Evolutionary conservation across 257 asterid species (phyloP), one percentile per base, ranked within the genome.

Genomic region (Nicotiana tomentosiformis): DNA sequence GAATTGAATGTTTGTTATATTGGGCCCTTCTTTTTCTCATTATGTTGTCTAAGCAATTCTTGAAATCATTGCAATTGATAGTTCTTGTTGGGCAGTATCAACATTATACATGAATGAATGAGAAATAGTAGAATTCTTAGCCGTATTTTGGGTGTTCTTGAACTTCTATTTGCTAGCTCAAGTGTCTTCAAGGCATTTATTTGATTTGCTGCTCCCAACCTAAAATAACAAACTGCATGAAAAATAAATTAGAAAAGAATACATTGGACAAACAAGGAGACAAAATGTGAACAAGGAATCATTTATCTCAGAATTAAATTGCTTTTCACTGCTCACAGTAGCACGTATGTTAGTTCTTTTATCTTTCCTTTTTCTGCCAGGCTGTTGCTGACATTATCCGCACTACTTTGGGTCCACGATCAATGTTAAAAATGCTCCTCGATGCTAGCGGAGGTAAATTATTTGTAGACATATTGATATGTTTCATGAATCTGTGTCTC

Each of bases 371-470:
- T 6, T 60, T 10, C 62, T 87, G 37, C 46, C 91, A 95, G 99
- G 96, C 98, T 83, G 98, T 95, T 84, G 99, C 99, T 6, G 98
- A 94, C 84, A 93, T 95, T 72, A 89, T 95, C 68, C 97, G 99
- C 10, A 95, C 99, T 49, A 95, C 99, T 12, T 88, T 95, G 90
- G 99, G 98, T 77, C 97, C 99, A 60, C 88, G 97, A 30, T 92
- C 99, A 46, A 95, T 95, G 98, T 86, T 95, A 85, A 95, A 95
- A 89, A 95, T 95, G 99, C 86, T 95, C 74, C 97, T 95, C 66
- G 97, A 95, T 91, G 94, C 97, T 81, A 72, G 85, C 76, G 97
- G 98, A 86, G 98, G 99, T 92, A 78, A 56, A 74, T 18, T 77
- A 58, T 81, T 60, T 84, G 65, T 60, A 64, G 33, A 55, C 72